These are phyloP conservation scores for Coniochaeta sp. DNA, from an alignment of 2,329 filamentous ascomycete species.

Conservation along the genomic window DNA sequence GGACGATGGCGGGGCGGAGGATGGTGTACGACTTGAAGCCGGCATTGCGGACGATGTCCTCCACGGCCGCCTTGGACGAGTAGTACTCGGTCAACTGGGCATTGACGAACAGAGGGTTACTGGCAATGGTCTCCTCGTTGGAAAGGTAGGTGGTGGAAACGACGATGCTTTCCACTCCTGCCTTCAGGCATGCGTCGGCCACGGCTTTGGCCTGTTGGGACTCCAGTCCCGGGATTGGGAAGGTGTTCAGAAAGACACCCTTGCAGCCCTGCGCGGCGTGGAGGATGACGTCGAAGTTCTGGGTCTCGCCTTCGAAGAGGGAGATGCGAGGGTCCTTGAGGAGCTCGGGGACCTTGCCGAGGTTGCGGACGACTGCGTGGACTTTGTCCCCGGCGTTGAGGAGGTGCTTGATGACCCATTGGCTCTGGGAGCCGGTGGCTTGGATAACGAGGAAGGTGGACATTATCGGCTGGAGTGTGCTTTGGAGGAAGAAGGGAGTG, in stretches of 20 bases:
- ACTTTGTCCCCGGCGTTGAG: constrained; percentile 24
- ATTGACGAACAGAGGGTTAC: constrained; percentile 9
- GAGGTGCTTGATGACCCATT: constrained; percentile 22
- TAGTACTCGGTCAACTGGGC: constrained; percentile 22
- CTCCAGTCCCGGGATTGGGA: constrained; percentile 20
- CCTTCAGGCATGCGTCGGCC: constrained; percentile 21
- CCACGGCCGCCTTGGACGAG: constrained; percentile 28
- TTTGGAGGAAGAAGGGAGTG: too few relatives aligned
- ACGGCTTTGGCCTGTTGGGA: constrained; percentile 22
- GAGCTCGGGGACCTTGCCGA: constrained; percentile 18
- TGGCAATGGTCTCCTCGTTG: constrained; percentile 15
- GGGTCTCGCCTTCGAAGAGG: constrained; percentile 28
- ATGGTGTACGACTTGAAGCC: constrained; percentile 25
- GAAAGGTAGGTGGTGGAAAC: constrained; percentile 17
- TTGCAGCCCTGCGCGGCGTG: constrained; percentile 25
- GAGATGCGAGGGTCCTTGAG: constrained; percentile 20
- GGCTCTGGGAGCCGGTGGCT: constrained; percentile 25
- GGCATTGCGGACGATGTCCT: constrained; percentile 21
- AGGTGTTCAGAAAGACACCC: constrained; percentile 22
- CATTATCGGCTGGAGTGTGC: too few relatives aligned
- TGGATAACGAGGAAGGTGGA: constrained; percentile 27
- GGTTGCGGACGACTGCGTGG: constrained; percentile 28
- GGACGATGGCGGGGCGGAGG: constrained; percentile 22
- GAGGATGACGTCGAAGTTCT: constrained; percentile 21
- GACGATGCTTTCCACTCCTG: constrained; percentile 22